Percentiles rank a stretch among this genome's conserved stretches.
Evolutionary conservation across 805 yeast genomes (phyloP).

Genomic region (Clavispora vitiphila): DNA sequence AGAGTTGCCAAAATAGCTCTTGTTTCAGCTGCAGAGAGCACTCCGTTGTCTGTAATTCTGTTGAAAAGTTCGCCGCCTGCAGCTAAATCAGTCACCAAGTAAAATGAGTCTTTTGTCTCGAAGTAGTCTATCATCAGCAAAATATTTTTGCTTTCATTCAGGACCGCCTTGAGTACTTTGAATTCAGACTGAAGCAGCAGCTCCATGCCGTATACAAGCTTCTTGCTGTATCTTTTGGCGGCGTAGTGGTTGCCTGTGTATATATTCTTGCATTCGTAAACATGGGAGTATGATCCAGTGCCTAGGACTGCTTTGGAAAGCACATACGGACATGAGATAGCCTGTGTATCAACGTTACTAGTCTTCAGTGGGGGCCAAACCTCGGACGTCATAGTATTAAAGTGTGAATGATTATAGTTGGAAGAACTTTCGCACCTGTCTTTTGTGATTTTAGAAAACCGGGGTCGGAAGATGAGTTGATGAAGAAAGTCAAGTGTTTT

Average conservation of each 20-base stretch:
- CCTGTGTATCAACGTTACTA: constrained; percentile 10
- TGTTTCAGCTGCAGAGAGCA: constrained; percentile 44
- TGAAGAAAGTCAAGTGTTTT: not conserved
- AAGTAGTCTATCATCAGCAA: constrained; percentile 63
- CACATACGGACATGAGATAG: constrained; percentile 29
- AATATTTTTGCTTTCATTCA: constrained; percentile 49
- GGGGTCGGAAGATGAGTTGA: not conserved
- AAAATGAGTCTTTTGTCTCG: constrained; percentile 55
- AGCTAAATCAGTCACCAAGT: constrained; percentile 62
- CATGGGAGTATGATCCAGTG: constrained; percentile 46
- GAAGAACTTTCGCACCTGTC: too few species aligned
- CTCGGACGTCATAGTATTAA: not conserved
- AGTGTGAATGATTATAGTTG: too few species aligned
- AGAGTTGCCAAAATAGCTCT: constrained; percentile 46
- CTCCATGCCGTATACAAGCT: constrained; percentile 49
- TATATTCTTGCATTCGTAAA: constrained; percentile 44
- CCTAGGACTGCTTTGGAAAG: constrained; percentile 23
- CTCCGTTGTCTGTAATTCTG: constrained; percentile 41
- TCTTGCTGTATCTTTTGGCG: constrained; percentile 48
- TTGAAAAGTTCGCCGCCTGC: constrained; percentile 66
- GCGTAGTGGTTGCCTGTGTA: constrained; percentile 44
- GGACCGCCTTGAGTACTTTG: constrained; percentile 46
- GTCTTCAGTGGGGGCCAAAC: constrained; percentile 21
- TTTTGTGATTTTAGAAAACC: not conserved
- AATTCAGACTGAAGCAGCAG: constrained; percentile 56